These are phyloP conservation scores for Leptosphaerulina australis DNA, from an alignment of 2,329 filamentous ascomycete species.

Conservation along the genomic window DNA sequence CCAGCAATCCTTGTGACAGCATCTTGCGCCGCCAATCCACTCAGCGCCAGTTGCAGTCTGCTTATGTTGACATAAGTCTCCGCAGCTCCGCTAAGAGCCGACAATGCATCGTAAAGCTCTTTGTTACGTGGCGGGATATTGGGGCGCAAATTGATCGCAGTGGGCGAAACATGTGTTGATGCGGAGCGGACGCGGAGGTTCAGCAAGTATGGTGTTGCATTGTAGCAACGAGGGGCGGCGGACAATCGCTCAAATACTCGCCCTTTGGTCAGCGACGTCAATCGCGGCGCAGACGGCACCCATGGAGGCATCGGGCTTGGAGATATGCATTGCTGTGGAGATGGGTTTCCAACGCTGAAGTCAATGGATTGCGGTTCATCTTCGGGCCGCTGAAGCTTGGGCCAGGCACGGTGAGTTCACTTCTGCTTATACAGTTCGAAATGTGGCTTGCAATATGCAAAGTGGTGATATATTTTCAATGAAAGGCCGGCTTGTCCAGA, in stretches of 20 bases:
- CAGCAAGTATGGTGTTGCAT: conserved; percentile 28
- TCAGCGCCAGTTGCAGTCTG: conserved; percentile 72
- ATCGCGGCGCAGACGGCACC: conserved; percentile 46
- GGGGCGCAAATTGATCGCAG: conserved; percentile 60
- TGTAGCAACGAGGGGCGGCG: conserved; percentile 32
- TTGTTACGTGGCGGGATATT: conserved; percentile 59
- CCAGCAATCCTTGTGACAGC: conserved; percentile 63
- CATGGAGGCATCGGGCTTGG: conserved; percentile 52
- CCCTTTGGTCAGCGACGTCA: conserved; percentile 32
- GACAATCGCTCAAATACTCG: conserved; percentile 36
- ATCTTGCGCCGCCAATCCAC: conserved; percentile 63
- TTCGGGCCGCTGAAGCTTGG: conserved; percentile 27
- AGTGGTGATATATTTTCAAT: conserved; percentile 31
- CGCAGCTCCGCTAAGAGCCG: conserved; percentile 65
- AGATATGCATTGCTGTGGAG: conserved; percentile 33
- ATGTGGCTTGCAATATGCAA: conserved; percentile 5
- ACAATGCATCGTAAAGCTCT: conserved; percentile 65
- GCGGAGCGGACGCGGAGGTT: conserved; percentile 41
- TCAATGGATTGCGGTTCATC: conserved; percentile 35
- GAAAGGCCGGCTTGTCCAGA: conserved; percentile 29
- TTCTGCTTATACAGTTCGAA: too few relatives aligned
- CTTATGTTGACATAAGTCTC: conserved; percentile 70
- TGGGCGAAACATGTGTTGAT: conserved; percentile 56
- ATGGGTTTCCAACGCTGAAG: conserved; percentile 25
- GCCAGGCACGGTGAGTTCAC: conserved; percentile 8